Base-by-base conservation (phyloP, 2,329 filamentous ascomycete genomes). In the Paecilomyces sp. region DNA sequence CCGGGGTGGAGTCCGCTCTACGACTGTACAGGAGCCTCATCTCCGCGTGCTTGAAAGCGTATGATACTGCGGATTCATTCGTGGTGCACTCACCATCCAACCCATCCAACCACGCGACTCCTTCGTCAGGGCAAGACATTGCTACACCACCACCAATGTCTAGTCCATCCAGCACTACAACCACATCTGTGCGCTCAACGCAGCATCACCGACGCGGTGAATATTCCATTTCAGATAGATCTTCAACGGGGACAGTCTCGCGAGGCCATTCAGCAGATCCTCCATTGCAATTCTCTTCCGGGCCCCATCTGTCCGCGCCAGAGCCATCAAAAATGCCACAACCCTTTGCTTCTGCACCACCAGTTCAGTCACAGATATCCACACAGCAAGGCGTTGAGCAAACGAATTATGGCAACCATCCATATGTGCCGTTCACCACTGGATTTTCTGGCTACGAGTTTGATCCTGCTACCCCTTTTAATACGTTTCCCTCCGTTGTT, bases 11-110 rank as follows among this genome's bases (percentile, higher is more conserved):
- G 47, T 89, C 91, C 15, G 92, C 92, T 2, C 86, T 91, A 9
- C 86, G 94, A 66, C 83, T 97, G 12, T 97, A 97, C 70, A 82
- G 84, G n/a, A 92, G 91, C 63, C 85, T 99, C 56, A 88, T 93
- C 55, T 85, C 84, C 60, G 92, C 92, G 12, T 96, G 92, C 68
- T 80, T 97, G 68, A 92, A 91, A 71, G 92, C 91, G 67, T 99
- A 96, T 74, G 88, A 92, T 63, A 84, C 79, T 7, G 80, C 81
- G 25, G 78, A 82, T 47, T 79, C 67, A 73, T 84, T 59, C 74
- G 84, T 60, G 73, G 82, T 61, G 74, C 83, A 61, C 70, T 83
- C 60, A 66, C 80, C 61, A 74, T 76, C 68, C 64, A 78, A 68
- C 67, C 77, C 61, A 74, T 76, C 68, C 64, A 78, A 68, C 67